These are phyloP conservation scores for Fusarium sp. DNA, from an alignment of 2,329 filamentous ascomycete genomes.

Conservation along the genomic window DNA sequence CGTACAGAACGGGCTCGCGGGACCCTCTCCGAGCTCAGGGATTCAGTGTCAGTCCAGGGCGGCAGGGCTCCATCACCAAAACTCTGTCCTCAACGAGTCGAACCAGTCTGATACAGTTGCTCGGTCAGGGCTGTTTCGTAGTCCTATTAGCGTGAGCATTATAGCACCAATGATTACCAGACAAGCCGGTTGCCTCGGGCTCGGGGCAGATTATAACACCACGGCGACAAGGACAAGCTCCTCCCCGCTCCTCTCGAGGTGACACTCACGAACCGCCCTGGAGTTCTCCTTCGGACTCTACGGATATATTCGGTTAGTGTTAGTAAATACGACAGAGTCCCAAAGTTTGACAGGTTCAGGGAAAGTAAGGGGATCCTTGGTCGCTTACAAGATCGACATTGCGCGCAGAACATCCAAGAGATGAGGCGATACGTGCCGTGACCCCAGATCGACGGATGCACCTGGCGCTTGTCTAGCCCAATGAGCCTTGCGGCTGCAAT, in stretches of 20 bases:
- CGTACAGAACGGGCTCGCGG: not conserved
- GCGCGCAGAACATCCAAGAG: slow-evolving; percentile 20
- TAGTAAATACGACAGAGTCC: slow-evolving; percentile 1
- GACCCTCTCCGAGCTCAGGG: not conserved
- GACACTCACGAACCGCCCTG: slow-evolving; percentile 2
- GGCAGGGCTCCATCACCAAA: not conserved
- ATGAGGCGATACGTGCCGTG: slow-evolving; percentile 19
- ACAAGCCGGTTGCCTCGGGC: not conserved
- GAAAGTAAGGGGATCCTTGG: slow-evolving; percentile 15
- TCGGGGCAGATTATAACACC: slow-evolving; percentile 1
- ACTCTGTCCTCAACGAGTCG: not conserved
- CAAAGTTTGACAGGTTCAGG: slow-evolving; percentile 8
- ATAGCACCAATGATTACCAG: not conserved
- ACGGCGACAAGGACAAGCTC: slow-evolving; percentile 16
- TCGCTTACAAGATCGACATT: slow-evolving; percentile 31
- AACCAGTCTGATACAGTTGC: not conserved
- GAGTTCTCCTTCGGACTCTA: not conserved
- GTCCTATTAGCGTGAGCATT: not conserved
- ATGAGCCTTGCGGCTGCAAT: slow-evolving; percentile 18
- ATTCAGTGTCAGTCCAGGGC: not conserved
- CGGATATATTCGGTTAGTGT: slow-evolving; percentile 8
- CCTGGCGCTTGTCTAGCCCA: slow-evolving; percentile 36
- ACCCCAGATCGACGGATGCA: slow-evolving; percentile 31
- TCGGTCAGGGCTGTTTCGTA: not conserved
- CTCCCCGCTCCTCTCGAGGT: not conserved